These are phyloP conservation scores for Alloteropsis angusta DNA, from an alignment of 202 grass and related monocot genomes.

Conservation along the genomic window DNA sequence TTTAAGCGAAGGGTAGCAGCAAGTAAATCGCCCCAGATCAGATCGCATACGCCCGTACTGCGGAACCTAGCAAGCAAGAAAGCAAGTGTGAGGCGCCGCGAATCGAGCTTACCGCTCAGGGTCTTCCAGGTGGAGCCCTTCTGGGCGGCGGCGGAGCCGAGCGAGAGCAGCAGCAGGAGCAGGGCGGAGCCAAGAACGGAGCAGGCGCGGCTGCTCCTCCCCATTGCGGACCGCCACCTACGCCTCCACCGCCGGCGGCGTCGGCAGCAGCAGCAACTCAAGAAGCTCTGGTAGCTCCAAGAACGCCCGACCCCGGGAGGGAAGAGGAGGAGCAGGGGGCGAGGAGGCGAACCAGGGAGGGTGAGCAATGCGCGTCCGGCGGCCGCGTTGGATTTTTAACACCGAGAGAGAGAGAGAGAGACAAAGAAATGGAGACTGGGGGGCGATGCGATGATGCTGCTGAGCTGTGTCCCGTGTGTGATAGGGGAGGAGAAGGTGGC, in stretches of 20 bases:
- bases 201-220: slow-evolving; percentile 40
- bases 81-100: neutral
- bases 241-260: neutral
- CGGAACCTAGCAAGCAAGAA: neutral
- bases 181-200: slow-evolving; percentile 31
- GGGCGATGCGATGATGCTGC: slow-evolving; percentile 12
- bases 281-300: slow-evolving; percentile 13
- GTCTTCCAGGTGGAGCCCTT: slow-evolving; percentile 61
- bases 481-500: slow-evolving; percentile 29
- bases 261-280: neutral
- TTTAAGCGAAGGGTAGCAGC: slow-evolving; percentile 1
- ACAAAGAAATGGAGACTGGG: slow-evolving; percentile 29
- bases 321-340: neutral
- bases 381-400: slow-evolving; percentile 41
- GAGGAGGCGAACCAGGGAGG: neutral
- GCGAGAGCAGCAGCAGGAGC: slow-evolving; percentile 31
- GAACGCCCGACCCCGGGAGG: neutral
- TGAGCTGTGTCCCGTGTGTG: slow-evolving; percentile 36
- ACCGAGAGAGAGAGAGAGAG: slow-evolving; percentile 25
- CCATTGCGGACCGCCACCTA: slow-evolving; percentile 34
- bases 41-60: neutral
- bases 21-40: slow-evolving; percentile 29
- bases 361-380: slow-evolving; percentile 37
- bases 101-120: slow-evolving; percentile 39
- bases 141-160: slow-evolving; percentile 34